Evolutionary conservation across 192 early-diverging fungal genomes (phyloP), one percentile per base, ranked within the genome.

Genomic region (Funneliformis geosporum): DNA sequence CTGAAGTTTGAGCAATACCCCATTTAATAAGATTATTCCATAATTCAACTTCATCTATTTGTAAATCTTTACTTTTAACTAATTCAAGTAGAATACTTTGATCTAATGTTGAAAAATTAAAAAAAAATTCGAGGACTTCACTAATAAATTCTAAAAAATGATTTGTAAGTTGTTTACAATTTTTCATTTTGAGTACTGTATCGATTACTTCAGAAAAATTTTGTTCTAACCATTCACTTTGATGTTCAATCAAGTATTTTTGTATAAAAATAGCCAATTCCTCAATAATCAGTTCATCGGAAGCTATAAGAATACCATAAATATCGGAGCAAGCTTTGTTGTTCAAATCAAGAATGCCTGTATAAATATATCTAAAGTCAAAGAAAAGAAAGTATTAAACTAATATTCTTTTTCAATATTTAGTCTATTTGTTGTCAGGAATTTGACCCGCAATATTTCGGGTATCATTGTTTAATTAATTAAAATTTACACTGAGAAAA

Each of bases 1-100:
- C 25, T 4, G 27, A 44, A 43, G 75, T 60, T 42, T 77, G 60
- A 23, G 61, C 18, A 14, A 14, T 43, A 6, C 75, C 75, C 75
- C 75, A 77, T 42, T 60, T 62, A 42, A 77, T 66, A 1, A 77
- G 4, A 77, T 77, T 8, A 65, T 77, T 25, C 75, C 75, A 77
- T 27, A 47, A 5, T 27, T 47, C 23, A 5, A 77, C 39, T 66
- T 77, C 75, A 23, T 77, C 75, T 23, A 77, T 77, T 28, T 46
- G 38, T 8, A 77, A 28, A 65, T 65, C 75, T 44, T 66, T 40
- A 27, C 50, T 9, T 43, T 65, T n/a, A 39, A 77, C 11, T 43
- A 77, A 28, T 23, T 12, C 61, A 12, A 65, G 33, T 3, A 77
- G 33, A 14, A 77, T 66, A 65, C 65, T 61, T 43, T 77, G 33